Evolutionary conservation across 192 early-diverging fungal genomes (phyloP).

Genomic region (Mortierella hygrophila): DNA sequence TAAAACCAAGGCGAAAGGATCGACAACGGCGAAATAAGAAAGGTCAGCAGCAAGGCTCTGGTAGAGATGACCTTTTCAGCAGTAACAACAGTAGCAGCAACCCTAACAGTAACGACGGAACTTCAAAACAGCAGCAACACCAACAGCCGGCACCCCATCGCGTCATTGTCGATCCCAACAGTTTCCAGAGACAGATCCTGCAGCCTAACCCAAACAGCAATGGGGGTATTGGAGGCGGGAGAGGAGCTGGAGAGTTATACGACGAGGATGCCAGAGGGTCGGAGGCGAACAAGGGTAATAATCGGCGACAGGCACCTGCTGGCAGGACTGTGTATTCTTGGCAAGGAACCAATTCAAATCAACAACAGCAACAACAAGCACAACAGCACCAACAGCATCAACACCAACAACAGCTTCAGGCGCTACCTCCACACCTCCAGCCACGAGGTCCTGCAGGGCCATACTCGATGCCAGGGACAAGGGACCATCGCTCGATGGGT

Average conservation of each 20-base stretch:
- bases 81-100: not conserved
- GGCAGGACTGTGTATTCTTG: slow-evolving; percentile 52
- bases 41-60: slow-evolving; percentile 22
- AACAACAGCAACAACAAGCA: slow-evolving; percentile 33
- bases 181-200: slow-evolving; percentile 49
- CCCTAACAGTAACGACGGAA: slow-evolving; percentile 22
- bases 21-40: slow-evolving; percentile 31
- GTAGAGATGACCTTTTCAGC: slow-evolving; percentile 14
- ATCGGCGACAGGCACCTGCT: slow-evolving; percentile 37
- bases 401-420: slow-evolving; percentile 14
- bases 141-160: slow-evolving; percentile 27
- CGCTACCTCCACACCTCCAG: not conserved
- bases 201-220: slow-evolving; percentile 30
- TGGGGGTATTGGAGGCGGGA: slow-evolving; percentile 5
- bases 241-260: slow-evolving; percentile 24
- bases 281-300: slow-evolving; percentile 8
- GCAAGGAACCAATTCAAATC: slow-evolving; percentile 41
- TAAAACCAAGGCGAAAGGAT: slow-evolving; percentile 27
- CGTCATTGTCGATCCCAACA: slow-evolving; percentile 52
- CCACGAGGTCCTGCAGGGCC: slow-evolving; percentile 29
- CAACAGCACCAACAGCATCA: slow-evolving; percentile 26
- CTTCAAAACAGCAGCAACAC: slow-evolving; percentile 16
- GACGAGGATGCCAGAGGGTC: slow-evolving; percentile 29
- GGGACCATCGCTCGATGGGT: slow-evolving; percentile 21
- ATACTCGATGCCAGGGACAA: slow-evolving; percentile 43